Base-by-base conservation (phyloP, 169 alveolate genomes). In the Neospora caninum region DNA sequence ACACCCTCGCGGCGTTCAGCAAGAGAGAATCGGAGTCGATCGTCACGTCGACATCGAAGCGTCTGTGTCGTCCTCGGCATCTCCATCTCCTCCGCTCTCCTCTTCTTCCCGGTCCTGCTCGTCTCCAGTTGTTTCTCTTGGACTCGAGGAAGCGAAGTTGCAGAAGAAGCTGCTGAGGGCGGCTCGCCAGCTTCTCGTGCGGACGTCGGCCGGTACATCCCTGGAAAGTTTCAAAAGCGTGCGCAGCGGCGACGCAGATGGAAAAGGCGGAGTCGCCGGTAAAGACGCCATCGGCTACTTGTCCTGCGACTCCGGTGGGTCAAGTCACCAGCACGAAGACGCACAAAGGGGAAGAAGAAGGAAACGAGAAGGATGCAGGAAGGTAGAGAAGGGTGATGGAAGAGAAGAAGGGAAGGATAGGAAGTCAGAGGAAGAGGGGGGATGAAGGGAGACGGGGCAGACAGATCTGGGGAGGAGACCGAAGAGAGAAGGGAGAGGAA, bases 131-230 rank as follows among this genome's bases (percentile, higher is more conserved):
- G 70, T 25, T 41, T 7, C 39, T 1, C 20, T 73, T 41, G 84
- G 84, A 13, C 42, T 73, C 39, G 84, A 73, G 43, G 84, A 73
- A 22, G 84, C 84, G 43, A 73, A 73, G 43, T 43, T 73, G 84
- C 84, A 73, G 84, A 73, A 73, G 84, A 73, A 73, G 84, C 42
- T 73, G 41, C 43, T 73, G 43, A 2, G 43, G n/a, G 45, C 25
- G 9, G 84, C 84, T 10, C 1, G 84, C 42, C 45, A 73, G 84
- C 84, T 73, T 1, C 84, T 73, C 16, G 43, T 73, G 27, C 84
- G 84, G 1, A 2, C n/a, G 84, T 2, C 31, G 13, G n/a, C 43
- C 84, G n/a, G 84, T 43, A 22, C 42, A 0, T 41, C 84, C 2
- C 45, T 73, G 39, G 84, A 73, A 22, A 36, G 84, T 43, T n/a